Evolutionary conservation across 305 asterid genomes (phyloP).

Genomic region (Rubia balearica): DNA sequence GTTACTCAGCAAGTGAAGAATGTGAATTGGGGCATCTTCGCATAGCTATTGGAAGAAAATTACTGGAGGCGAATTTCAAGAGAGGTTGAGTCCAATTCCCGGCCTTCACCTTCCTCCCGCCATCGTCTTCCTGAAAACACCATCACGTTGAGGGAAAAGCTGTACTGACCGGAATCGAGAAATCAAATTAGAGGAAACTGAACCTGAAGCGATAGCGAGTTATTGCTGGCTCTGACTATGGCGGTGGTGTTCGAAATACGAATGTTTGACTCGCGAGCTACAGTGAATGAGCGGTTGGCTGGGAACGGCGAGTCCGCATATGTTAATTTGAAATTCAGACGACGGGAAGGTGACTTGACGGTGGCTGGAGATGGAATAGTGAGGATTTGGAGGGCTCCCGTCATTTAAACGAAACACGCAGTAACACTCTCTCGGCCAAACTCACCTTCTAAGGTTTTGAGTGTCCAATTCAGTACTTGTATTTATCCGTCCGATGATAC

Average conservation of each 20-base stretch:
- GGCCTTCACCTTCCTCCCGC: slow-evolving; percentile 21
- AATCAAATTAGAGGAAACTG: not conserved
- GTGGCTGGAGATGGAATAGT: slow-evolving; percentile 21
- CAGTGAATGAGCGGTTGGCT: slow-evolving; percentile 13
- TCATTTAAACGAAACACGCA: slow-evolving; percentile 25
- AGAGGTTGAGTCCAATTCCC: slow-evolving; percentile 39
- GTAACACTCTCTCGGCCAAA: not conserved
- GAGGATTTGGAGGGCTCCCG: slow-evolving; percentile 37
- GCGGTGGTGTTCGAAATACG: slow-evolving; percentile 26
- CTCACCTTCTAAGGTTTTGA: not conserved
- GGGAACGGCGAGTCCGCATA: slow-evolving; percentile 8
- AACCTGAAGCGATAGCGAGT: slow-evolving; percentile 35
- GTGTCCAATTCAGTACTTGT: not conserved
- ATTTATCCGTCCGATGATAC: not conserved
- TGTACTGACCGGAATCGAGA: not conserved
- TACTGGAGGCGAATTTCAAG: slow-evolving; percentile 43
- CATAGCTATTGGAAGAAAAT: slow-evolving; percentile 79
- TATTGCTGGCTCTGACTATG: slow-evolving; percentile 34
- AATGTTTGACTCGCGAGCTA: slow-evolving; percentile 18
- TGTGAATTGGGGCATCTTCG: not conserved
- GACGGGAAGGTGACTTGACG: slow-evolving; percentile 25
- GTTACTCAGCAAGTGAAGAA: not conserved
- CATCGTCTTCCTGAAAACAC: slow-evolving; percentile 42
- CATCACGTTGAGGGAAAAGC: not conserved
- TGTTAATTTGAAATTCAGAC: slow-evolving; percentile 10